Conservation (phyloP, 495 filamentous ascomycete species). For the Neurospora discreta region DNA sequence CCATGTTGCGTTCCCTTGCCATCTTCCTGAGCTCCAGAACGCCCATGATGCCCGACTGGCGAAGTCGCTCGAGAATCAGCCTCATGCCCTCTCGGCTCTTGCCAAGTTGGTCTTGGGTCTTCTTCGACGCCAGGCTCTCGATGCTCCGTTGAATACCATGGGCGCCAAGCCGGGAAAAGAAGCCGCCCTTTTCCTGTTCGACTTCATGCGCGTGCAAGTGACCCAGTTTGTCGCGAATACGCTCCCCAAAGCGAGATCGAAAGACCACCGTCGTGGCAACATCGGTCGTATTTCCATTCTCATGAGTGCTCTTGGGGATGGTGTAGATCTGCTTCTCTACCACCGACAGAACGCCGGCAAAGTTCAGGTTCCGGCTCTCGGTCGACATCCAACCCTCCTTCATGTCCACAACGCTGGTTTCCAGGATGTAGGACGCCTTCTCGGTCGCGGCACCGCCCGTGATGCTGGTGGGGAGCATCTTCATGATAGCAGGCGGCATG, state of each 20-base stretch:
- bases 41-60: conserved; percentile 67
- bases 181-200: conserved; percentile 19
- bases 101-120: conserved; percentile 70
- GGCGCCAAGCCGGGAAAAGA: conserved; percentile 54
- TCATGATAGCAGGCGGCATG: conserved; percentile 69
- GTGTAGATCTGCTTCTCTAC: conserved; percentile 76
- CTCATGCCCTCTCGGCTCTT: conserved; percentile 94
- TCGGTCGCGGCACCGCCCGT: conserved; percentile 60
- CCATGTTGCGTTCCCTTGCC: conserved; percentile 17
- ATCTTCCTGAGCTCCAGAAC: conserved; percentile 73
- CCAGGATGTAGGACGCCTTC: conserved; percentile 79
- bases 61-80: conserved; percentile 77
- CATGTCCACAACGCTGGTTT: conserved; percentile 81
- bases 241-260: conserved; percentile 67
- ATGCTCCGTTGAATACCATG: conserved; percentile 77
- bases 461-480: conserved; percentile 60
- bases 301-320: conserved; percentile 28
- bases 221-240: conserved; percentile 43
- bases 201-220: conserved; percentile 10
- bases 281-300: conserved; percentile 50
- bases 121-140: conserved; percentile 74
- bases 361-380: conserved; percentile 76
- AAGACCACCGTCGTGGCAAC: conserved; percentile 81
- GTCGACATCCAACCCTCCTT: conserved; percentile 81
- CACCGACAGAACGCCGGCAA: conserved; percentile 84